Percentiles rank a stretch among this genome's conserved stretches.
phyloP scores from a whole-genome alignment of 2,329 filamentous ascomycete species.

The Zasmidium citrigriseum region DNA sequence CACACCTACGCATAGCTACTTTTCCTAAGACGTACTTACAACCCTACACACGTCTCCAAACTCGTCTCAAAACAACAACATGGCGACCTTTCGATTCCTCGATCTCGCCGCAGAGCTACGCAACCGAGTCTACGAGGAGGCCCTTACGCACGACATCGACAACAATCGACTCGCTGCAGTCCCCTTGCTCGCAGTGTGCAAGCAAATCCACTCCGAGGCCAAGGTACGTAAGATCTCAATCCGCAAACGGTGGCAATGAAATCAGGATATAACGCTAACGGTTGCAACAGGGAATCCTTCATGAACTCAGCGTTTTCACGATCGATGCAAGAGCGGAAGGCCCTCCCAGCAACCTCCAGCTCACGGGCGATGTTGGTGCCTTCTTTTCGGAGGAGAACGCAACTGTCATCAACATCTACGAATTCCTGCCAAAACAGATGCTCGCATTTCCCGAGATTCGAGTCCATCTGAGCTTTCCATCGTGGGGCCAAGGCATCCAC shows the following conservation, averaged over 20 bases:
- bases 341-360: too few relatives aligned
- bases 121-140: conserved; percentile 4
- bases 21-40: too few relatives aligned
- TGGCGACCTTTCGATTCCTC: neutral
- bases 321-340: neutral
- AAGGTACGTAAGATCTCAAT: neutral
- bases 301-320: neutral
- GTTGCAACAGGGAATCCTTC: neutral
- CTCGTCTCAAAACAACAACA: too few relatives aligned
- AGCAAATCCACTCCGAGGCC: neutral
- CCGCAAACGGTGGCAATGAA: neutral
- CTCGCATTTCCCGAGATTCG: too few relatives aligned
- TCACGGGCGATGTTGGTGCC: too few relatives aligned
- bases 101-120: neutral
- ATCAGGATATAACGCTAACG: neutral
- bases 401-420: too few relatives aligned
- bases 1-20: too few relatives aligned
- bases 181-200: neutral
- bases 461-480: too few relatives aligned
- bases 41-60: too few relatives aligned
- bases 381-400: too few relatives aligned
- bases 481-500: too few relatives aligned
- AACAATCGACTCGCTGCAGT: neutral
- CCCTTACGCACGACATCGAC: neutral
- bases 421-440: too few relatives aligned